A percentile compares a stretch with the other conserved stretches of the same genome.
Evolutionary conservation across 345 rosid genomes (phyloP).

Genomic region (Anastatica hierochuntica): DNA sequence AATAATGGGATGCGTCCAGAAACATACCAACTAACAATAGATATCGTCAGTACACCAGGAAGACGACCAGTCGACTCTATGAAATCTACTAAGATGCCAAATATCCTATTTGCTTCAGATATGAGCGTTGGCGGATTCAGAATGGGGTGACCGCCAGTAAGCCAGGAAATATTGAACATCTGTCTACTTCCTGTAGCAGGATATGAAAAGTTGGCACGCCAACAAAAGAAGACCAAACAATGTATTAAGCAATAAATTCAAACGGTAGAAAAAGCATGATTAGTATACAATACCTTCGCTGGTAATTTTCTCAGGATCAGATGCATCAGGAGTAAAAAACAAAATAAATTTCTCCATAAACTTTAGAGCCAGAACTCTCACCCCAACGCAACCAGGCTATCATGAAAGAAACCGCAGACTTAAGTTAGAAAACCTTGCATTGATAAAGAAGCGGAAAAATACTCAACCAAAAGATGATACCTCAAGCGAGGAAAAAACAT

Average conservation of each 20-base stretch:
- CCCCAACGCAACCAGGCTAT: constrained; percentile 73
- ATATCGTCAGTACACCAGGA: constrained; percentile 58
- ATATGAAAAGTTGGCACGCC: constrained; percentile 13
- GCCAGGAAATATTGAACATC: constrained; percentile 64
- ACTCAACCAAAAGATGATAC: constrained; percentile 8
- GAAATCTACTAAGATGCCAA: constrained; percentile 48
- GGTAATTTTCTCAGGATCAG: constrained; percentile 41
- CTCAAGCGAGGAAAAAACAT: neutral
- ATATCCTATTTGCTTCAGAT: constrained; percentile 56
- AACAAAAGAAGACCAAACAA: constrained; percentile 4
- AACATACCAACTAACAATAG: constrained; percentile 79
- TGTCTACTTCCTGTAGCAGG: constrained; percentile 41
- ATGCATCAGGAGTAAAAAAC: constrained; percentile 62
- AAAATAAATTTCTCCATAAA: constrained; percentile 78
- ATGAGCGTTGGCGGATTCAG: constrained; percentile 51
- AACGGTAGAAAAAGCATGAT: neutral
- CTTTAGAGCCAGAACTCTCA: constrained; percentile 70
- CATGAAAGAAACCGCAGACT: constrained; percentile 17
- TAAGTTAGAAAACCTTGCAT: constrained; percentile 5
- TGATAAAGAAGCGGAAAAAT: constrained; percentile 8
- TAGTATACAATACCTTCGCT: constrained; percentile 50
- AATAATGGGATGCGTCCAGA: constrained; percentile 16
- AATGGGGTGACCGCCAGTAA: constrained; percentile 58
- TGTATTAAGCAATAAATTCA: neutral
- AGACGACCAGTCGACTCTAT: constrained; percentile 47